Evolutionary conservation across 352 stramenopile genomes (phyloP), one percentile per base, ranked within the genome.

Genomic region (Phytophthora foliorum): DNA sequence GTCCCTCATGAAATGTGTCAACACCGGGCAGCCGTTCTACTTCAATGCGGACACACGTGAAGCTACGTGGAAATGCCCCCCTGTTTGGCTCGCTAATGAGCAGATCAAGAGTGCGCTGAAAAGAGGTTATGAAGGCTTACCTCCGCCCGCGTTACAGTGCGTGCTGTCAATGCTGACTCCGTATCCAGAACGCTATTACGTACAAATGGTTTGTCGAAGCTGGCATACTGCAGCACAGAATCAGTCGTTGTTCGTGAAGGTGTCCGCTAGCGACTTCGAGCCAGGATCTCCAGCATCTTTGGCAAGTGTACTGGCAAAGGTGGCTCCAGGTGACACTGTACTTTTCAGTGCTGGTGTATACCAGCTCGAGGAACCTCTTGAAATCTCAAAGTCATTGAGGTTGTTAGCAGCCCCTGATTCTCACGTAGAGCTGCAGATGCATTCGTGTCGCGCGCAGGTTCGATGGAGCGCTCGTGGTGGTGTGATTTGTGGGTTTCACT

Each of bases 41-140:
- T 98, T 94, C 59, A 99, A 99, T 72, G 66, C 56, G 22, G 93
- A 98, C 72, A 98, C 95, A 21, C 92, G 90, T 8, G 95, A 99
- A 86, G 94, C 94, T 27, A 87, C 89, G 38, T 99, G 94, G 94
- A 92, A 98, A 57, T 97, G 89, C 44, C 97, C 97, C n/a, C 44
- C 61, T 6, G 84, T 98, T 24, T 81, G 97, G 56, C 53, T 90
- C n/a, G 89, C 96, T 55, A 90, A 98, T 52, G 86, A 98, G 65
- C 88, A 93, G 45, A 55, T 98, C 34, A 81, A 84, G 19, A 67
- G 72, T 8, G 91, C 95, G 24, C 70, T 72, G 24, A 25, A 75
- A 27, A 66, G 85, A 51, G 82, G 86, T 1, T 99, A 92, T 75
- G 74, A 79, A 51, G 91, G 86, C 0, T 67, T 99, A 16, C 87